Evolutionary conservation across 441 rosid species (phyloP).

Genomic region (Geranium incanum): DNA sequence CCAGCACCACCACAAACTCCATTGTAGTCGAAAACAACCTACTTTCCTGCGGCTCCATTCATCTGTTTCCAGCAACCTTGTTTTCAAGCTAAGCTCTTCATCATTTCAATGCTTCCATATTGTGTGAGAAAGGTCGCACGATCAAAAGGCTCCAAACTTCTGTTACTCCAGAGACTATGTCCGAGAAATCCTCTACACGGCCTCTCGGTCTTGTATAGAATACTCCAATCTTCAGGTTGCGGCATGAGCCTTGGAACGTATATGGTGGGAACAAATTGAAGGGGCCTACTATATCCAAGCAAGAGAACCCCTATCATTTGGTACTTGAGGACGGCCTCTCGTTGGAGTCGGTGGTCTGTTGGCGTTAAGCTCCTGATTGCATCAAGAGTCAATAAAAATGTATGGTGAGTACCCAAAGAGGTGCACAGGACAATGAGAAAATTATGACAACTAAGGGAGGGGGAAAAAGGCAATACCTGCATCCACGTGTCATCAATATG

Average conservation of each 20-base stretch:
- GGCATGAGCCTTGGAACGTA: conserved; percentile 28
- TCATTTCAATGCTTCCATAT: conserved; percentile 26
- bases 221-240: conserved; percentile 31
- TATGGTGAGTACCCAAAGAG: background rate
- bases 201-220: conserved; percentile 38
- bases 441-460: background rate
- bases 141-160: conserved; percentile 25
- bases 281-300: conserved; percentile 64
- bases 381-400: conserved; percentile 12
- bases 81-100: conserved; percentile 25
- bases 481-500: conserved; percentile 96
- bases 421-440: background rate
- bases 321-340: conserved; percentile 83
- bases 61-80: conserved; percentile 26
- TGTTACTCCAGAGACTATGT: conserved; percentile 18
- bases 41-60: conserved; percentile 42
- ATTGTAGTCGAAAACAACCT: conserved; percentile 19
- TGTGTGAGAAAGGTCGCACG: conserved; percentile 19
- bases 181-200: conserved; percentile 27
- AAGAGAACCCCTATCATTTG: conserved; percentile 78
- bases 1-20: conserved; percentile 31
- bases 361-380: conserved; percentile 79
- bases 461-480: conserved; percentile 53
- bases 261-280: conserved; percentile 21
- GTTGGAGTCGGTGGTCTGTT: conserved; percentile 95